Conservation (phyloP, 2,329 filamentous ascomycete genomes). For the Penicillium carneum region DNA sequence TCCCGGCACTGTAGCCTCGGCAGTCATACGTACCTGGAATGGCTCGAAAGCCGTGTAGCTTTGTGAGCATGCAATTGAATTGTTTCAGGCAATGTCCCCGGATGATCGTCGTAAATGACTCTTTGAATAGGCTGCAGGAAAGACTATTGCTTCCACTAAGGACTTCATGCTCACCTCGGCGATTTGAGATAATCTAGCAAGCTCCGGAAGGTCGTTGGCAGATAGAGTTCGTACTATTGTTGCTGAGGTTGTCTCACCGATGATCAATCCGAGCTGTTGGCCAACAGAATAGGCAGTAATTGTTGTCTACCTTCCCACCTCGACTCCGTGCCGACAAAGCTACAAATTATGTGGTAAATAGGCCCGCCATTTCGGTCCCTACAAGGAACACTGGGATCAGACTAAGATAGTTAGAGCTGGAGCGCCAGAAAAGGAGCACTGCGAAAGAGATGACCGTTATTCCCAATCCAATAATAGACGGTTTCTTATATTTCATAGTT, state of each 20-base stretch:
- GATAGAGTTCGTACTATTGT: background rate
- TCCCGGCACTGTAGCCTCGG: background rate
- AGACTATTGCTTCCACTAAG: background rate
- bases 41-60: background rate
- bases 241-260: background rate
- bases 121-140: background rate
- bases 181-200: background rate
- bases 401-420: background rate
- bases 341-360: background rate
- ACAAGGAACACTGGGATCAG: background rate
- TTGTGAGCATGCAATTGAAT: background rate
- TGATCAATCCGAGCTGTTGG: background rate
- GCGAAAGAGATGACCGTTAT: background rate
- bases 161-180: background rate
- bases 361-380: background rate
- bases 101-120: background rate
- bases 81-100: background rate
- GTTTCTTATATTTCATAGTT: background rate
- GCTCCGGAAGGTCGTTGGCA: background rate
- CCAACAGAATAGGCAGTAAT: background rate
- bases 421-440: background rate
- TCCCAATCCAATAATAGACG: background rate
- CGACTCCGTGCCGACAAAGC: background rate
- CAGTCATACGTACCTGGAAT: background rate
- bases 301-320: background rate